Base-by-base conservation (phyloP, 805 yeast genomes). In the Pichia manshurica region DNA sequence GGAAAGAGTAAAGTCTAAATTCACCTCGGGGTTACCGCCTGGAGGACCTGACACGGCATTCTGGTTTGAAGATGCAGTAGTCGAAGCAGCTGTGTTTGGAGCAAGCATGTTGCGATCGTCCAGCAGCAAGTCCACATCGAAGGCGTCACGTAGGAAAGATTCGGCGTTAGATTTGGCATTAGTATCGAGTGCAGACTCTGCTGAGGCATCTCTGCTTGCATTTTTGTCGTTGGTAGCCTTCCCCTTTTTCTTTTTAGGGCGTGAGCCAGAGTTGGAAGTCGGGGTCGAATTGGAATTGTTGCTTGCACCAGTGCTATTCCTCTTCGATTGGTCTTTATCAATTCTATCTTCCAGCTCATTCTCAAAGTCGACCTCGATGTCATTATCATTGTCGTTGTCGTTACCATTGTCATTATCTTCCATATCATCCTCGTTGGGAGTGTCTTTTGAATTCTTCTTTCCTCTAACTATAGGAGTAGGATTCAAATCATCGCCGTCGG, bases 401-500 rank as follows among this genome's bases (percentile, higher is more conserved):
- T 25, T 16, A 10, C 22, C 25, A 16, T 15, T 17, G 25, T 43
- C 33, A 17, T 43, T 15, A 16, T 32, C 20, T 17, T 21, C 42
- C 2, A 29, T 20, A 21, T 21, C 29, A n/a, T 16, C 38, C 22
- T 34, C 38, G 28, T 50, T 37, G 32, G 28, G 47, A 31, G 31
- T 23, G 29, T 43, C 34, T 13, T 34, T 34, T 33, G 43, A 38
- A 41, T 42, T 45, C 28, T 42, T 32, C 45, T 17, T 15, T 31
- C 47, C 34, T 13, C 31, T 39, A 3, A 41, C 35, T 47, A 71
- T 57, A 2, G 74, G 69, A 3, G 77, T 70, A 1, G 80, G 78
- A 54, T 71, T 68, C 45, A 72, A 61, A 55, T 75, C 79, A 52
- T 74, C 79, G 15, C 79, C 80, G 55, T 73, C 77, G 31, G 59